Base-by-base conservation (phyloP, 495 filamentous ascomycete species). In the Thermochaetoides thermophila region DNA sequence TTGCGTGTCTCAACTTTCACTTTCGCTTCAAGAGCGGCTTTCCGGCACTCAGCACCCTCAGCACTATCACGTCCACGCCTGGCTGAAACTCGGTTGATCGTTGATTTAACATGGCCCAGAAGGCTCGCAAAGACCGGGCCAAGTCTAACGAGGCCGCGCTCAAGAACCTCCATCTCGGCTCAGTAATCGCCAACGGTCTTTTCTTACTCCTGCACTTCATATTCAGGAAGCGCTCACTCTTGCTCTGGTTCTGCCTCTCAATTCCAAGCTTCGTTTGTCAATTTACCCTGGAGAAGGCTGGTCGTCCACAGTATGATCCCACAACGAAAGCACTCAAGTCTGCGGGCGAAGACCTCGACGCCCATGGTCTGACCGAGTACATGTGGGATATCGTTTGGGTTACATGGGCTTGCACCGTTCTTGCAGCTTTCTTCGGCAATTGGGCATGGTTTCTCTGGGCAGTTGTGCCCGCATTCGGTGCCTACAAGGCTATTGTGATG, bases 301-400 rank as follows among this genome's bases (percentile, higher is more conserved):
- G 81, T 0, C 80, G 89, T 5, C 89, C 89, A 7, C 71, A 56
- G 31, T 84, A 76, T 53, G 68, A 68, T 31, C 32, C 68, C 3
- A 45, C 45, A 9, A 76, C 73, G 46, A 73, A 72, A n/a, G 71
- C 74, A 3, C 60, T 96, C 26, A 73, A 72, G 41, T 71, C 64
- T 10, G 64, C 78, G 0, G 89, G 89, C 12, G 87, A 96, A 52
- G 89, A 96, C 53, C 68, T 97, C 16, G 76, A 81, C 17, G 83
- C 84, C 0, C 71, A 78, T 17, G 89, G 89, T 0, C 60, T 97
- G 55, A 96, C 85, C 6, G 89, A 97, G 57, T 97, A 86, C 59
- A 81, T 95, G 78, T 96, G 87, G 69, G 89, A 97, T 61, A 68
- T 94, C 17, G 62, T 95, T 21, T 96, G 93, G 66, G 85, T 89